Evolutionary conservation across 768 basidiomycete genomes (phyloP).

Genomic region (Rhodotorula graminis): DNA sequence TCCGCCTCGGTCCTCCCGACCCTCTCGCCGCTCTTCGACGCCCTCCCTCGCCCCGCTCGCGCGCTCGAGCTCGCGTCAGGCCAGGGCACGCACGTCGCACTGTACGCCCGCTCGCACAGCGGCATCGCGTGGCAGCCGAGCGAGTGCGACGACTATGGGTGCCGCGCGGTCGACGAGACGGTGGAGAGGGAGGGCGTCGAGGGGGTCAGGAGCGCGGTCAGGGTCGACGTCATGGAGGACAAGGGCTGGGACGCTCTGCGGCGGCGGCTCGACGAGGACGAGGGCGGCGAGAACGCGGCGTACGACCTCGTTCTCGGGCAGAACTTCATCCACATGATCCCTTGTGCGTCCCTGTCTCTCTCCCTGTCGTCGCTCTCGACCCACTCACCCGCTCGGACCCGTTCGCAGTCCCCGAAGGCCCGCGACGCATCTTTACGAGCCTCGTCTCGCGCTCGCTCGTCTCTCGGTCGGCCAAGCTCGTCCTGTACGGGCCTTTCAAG

Average conservation of each 20-base stretch:
- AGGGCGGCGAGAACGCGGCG: not conserved
- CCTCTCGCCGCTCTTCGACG: conserved; percentile 5
- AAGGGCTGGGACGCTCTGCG: conserved; percentile 1
- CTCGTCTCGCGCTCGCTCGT: conserved; percentile 2
- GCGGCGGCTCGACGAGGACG: not conserved
- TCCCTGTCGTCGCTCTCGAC: not conserved
- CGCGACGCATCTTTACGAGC: conserved; percentile 13
- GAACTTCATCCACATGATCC: conserved; percentile 35
- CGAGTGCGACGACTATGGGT: conserved; percentile 18
- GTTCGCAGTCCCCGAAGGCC: conserved; percentile 18
- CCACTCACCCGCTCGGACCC: not conserved
- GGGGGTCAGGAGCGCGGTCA: not conserved
- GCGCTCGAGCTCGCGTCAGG: conserved; percentile 28
- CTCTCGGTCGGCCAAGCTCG: not conserved
- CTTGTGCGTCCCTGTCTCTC: conserved; percentile 14
- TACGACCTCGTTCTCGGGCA: conserved; percentile 16
- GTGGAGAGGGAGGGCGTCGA: not conserved
- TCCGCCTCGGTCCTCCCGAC: conserved; percentile 8
- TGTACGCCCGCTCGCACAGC: conserved; percentile 11
- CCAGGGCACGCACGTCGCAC: conserved; percentile 4
- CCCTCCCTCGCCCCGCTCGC: not conserved
- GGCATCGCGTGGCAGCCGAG: conserved; percentile 12
- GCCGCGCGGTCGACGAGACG: not conserved
- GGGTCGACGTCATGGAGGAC: conserved; percentile 14
- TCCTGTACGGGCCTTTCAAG: conserved; percentile 33